Base-by-base conservation (phyloP, 78 protist species). In the Dictyostelium capitatum region DNA sequence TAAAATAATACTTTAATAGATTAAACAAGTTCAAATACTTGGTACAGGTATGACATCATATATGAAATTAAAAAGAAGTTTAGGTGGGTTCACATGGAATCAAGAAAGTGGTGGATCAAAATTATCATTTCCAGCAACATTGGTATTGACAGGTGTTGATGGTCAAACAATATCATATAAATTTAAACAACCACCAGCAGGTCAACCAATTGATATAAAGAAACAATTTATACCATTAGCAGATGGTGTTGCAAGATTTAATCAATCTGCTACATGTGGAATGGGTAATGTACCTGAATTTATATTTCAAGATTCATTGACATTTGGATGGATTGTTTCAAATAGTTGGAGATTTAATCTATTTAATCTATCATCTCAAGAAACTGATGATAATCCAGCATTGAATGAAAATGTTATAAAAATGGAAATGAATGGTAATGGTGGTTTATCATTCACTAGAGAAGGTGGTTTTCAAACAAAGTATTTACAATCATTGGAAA, bases 401-500 rank as follows among this genome's bases (percentile, higher is more conserved):
- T 25, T 32, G 3, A 73, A 73, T 64, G 46, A 59, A n/a, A 46
- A 50, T 25, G 56, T 54, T 12, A 77, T 87, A 6, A 59, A 25
- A 37, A 77, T 87, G 20, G 50, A 32, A 14, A 43, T 74, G 20
- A 17, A 25, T 28, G 67, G 51, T 0, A n/a, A 32, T 11, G 78
- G 84, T 51, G 81, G 78, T 20, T 28, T 77, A 6, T 4, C 37
- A 11, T 87, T 77, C 59, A 54, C 65, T 0, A 48, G 93, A 62
- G 84, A 77, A 14, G 93, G 93, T 87, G 93, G 93, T 11, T 87
- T 87, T 15, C 41, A 69, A 20, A 87, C 93, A 3, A 74, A 77
- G n/a, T 87, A 77, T 8, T 50, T 87, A 30, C 51, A 87, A 6
- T n/a, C 84, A 0, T 30, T 87, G 8, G 15, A 2, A 0, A 48